A percentile compares a stretch with the other conserved stretches of the same genome.
phyloP scores from a whole-genome alignment of 768 basidiomycete species.

The Hydnomerulius pinastri region DNA sequence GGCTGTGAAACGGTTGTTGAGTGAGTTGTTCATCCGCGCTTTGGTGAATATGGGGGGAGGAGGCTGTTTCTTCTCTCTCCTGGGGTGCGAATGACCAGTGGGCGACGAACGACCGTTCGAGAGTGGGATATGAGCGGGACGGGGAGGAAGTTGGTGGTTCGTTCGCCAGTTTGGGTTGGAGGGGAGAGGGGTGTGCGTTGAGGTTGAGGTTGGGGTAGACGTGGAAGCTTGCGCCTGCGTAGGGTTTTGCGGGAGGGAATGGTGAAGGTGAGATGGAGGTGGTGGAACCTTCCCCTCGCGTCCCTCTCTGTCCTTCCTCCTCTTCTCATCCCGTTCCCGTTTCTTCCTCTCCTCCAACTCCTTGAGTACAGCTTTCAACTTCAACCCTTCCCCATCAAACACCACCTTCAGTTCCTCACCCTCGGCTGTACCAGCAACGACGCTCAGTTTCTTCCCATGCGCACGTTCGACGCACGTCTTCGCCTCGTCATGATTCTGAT shows the following conservation, averaged over 20 bases:
- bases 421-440: slow-evolving; percentile 41
- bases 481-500: slow-evolving; percentile 64
- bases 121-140: slow-evolving; percentile 23
- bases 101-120: slow-evolving; percentile 30
- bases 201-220: slow-evolving; percentile 29
- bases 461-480: slow-evolving; percentile 62
- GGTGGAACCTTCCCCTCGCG: slow-evolving; percentile 24
- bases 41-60: slow-evolving; percentile 25
- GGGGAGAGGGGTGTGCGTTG: slow-evolving; percentile 25
- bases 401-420: slow-evolving; percentile 73
- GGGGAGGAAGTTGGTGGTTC: slow-evolving; percentile 31
- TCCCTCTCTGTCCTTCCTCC: slow-evolving; percentile 46
- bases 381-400: slow-evolving; percentile 74
- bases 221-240: slow-evolving; percentile 15
- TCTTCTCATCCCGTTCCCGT: slow-evolving; percentile 49
- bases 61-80: slow-evolving; percentile 27
- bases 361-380: slow-evolving; percentile 63
- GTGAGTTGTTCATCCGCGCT: slow-evolving; percentile 27
- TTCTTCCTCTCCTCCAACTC: slow-evolving; percentile 57
- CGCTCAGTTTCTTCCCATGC: slow-evolving; percentile 62
- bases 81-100: slow-evolving; percentile 26
- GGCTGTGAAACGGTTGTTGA: slow-evolving; percentile 21
- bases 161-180: slow-evolving; percentile 22
- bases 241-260: no score
- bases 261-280: slow-evolving; percentile 13